Evolutionary conservation across 2,329 filamentous ascomycete genomes (phyloP), one percentile per base, ranked within the genome.

Genomic region (Lachnellula willkommii): DNA sequence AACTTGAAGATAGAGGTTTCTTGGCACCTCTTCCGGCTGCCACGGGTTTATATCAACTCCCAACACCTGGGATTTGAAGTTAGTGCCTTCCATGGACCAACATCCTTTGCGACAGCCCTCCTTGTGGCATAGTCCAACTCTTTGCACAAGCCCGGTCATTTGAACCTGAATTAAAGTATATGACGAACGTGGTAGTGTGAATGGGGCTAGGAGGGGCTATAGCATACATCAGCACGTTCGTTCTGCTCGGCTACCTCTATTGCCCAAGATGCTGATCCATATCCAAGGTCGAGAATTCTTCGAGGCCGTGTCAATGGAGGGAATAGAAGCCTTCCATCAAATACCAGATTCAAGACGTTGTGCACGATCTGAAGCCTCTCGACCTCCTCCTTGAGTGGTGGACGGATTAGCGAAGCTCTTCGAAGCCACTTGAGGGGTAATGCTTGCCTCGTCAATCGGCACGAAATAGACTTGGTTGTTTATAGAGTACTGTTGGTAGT

Each of bases 11-110:
- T 85, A 83, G 54, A 91, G 71, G 66, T 90, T 90, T 4, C 78
- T 74, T 17, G 87, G 84, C 5, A 76, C 69, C 62, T 83, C 80
- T 49, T 87, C 82, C 40, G 85, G 84, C 57, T 80, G 79, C 78
- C 86, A 82, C 26, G 87, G 85, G 64, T 83, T 85, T 60, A 90
- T 82, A 67, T 91, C 88, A 65, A 90, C 78, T 9, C 83, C 87
- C 60, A 86, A 76, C 9, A 90, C 84, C 87, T 90, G 26, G 50
- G 14, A 61, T 37, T 39, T 36, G 36, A 35, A 49, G 32, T 50
- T 15, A 55, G 48, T 43, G 45, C 54, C 36, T n/a, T 32, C 22
- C 22, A 14, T 37, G 7, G 4, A 15, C 22, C 9, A 32, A 32
- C 28, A 32, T 32, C 9, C 4, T 32, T 32, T 12, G 28, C 28